Conservation (phyloP, 257 asterid genomes). For the Fraxinus pennsylvanica region DNA sequence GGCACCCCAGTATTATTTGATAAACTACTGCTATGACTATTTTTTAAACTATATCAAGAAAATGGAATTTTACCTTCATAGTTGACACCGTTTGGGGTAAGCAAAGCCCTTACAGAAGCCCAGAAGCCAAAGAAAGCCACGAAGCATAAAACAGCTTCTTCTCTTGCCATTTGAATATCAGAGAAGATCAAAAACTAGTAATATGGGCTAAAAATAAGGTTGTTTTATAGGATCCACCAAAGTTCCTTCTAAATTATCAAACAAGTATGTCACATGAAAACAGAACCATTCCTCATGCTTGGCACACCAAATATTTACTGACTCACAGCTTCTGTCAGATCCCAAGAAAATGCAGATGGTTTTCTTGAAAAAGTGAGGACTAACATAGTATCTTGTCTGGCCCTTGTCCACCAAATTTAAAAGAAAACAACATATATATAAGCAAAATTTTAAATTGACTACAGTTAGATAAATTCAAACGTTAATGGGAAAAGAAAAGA, state of each 20-base stretch:
- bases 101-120: constrained; percentile 54
- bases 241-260: neutral
- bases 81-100: constrained; percentile 87
- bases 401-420: constrained; percentile 61
- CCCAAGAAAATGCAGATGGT: constrained; percentile 35
- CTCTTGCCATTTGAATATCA: constrained; percentile 36
- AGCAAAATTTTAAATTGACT: constrained; percentile 24
- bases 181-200: constrained; percentile 16
- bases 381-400: constrained; percentile 46
- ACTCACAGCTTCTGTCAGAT: constrained; percentile 40
- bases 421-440: constrained; percentile 57
- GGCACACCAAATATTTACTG: constrained; percentile 28
- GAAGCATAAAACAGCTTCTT: constrained; percentile 30
- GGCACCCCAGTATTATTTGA: neutral
- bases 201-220: neutral
- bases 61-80: constrained; percentile 60
- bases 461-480: constrained; percentile 21
- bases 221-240: neutral
- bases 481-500: constrained; percentile 34
- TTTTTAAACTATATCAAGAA: neutral
- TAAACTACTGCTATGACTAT: neutral
- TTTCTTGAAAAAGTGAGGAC: constrained; percentile 48
- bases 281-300: neutral
- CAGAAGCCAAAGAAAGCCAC: constrained; percentile 45
- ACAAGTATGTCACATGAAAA: neutral